Evolutionary conservation across 2,329 filamentous ascomycete species (phyloP), one percentile per base, ranked within the genome.

Genomic region (Davidsoniella eucalypti): DNA sequence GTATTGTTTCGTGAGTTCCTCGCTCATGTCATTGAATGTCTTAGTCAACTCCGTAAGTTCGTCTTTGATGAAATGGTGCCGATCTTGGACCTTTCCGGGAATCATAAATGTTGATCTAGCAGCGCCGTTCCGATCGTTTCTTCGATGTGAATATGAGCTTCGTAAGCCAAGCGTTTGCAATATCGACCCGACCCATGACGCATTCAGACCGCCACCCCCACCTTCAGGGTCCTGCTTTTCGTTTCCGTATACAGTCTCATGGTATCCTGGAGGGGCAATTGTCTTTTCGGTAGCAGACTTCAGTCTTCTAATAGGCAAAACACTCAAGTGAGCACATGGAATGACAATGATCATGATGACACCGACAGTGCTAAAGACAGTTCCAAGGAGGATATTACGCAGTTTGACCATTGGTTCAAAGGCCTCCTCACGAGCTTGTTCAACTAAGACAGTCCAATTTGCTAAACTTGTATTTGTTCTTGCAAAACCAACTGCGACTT

Each of bases 21-120:
- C 86, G 1, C 83, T 85, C 88, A 94, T 95, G 58, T 88, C 84
- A 60, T 94, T 95, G 67, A 93, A 95, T 0, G 85, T 93, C 38
- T 69, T 69, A 0, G 84, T 92, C 12, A 93, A 70, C 60, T 94
- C 87, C 0, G 87, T 93, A 26, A 83, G 64, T 60, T 95, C 88
- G 61, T 95, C 88, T 1, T 84, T 84, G 48, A 95, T 70, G 37
- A 80, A 70, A 58, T 88, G 82, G 55, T 79, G 84, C 18, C 78
- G 71, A 51, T 87, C 81, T 50, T 78, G 78, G 8, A 95, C 88
- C 61, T 85, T 87, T 12, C 77, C 78, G 0, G 88, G 88, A 39
- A 95, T 93, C 55, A 85, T 86, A 64, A 94, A 94, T 29, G 75
- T 72, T 46, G 71, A 71, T 38, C 72, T 69, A 54, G 63, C 57